Conservation (phyloP, 305 asterid genomes). For the Fraxinus floribunda region DNA sequence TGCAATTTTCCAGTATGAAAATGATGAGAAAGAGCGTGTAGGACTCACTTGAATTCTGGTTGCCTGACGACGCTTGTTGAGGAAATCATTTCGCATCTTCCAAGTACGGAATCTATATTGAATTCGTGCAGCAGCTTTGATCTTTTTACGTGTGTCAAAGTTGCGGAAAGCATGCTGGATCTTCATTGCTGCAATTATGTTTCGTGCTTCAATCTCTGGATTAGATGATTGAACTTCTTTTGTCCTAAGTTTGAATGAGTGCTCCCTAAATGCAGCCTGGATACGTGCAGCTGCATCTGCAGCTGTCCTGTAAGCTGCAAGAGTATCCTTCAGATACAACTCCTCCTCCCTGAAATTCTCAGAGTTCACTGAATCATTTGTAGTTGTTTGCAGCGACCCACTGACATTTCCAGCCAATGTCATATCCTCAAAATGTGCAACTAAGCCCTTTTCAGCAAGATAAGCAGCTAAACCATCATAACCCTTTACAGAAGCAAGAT, state of each 20-base stretch:
- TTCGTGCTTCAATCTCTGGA: constrained; percentile 83
- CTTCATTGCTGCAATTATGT: constrained; percentile 90
- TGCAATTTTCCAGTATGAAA: background rate
- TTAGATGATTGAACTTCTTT: constrained; percentile 49
- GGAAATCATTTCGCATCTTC: constrained; percentile 81
- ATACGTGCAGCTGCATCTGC: constrained; percentile 99
- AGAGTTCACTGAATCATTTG: constrained; percentile 35
- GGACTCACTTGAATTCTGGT: constrained; percentile 76
- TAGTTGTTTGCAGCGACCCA: constrained; percentile 62
- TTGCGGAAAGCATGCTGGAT: constrained; percentile 95
- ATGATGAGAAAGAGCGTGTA: background rate
- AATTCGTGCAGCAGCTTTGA: constrained; percentile 84
- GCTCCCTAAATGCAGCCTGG: constrained; percentile 93
- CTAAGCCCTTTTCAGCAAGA: constrained; percentile 93
- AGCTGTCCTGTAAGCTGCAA: constrained; percentile 91
- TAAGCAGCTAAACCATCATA: constrained; percentile 91
- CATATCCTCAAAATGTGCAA: constrained; percentile 83
- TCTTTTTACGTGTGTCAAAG: constrained; percentile 60
- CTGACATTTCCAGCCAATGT: constrained; percentile 90
- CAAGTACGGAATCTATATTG: constrained; percentile 82
- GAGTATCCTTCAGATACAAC: constrained; percentile 67
- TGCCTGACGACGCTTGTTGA: constrained; percentile 82
- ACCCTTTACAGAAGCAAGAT: constrained; percentile 81
- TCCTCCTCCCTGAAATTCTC: constrained; percentile 72
- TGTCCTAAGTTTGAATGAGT: constrained; percentile 51